Conservation (phyloP, 225 moss, liverwort and hornwort species). For the Antitrichia curtipendula region DNA sequence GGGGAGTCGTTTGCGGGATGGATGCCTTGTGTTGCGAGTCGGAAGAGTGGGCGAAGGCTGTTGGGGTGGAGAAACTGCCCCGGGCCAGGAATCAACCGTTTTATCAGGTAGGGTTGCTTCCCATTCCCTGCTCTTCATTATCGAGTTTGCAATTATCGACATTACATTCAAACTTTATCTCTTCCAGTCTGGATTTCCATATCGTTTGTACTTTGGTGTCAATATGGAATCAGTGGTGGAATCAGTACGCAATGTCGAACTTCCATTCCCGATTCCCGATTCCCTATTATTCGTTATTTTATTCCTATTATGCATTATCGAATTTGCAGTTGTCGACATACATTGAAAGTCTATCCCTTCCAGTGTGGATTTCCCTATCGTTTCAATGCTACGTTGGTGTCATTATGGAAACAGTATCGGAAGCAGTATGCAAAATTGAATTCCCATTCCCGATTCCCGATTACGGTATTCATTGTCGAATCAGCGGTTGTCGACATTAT, state of each 20-base stretch:
- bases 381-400: not conserved
- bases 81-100: constrained; percentile 80
- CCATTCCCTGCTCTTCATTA: not conserved
- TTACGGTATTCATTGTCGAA: not conserved
- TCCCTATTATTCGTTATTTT: not conserved
- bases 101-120: constrained; percentile 46
- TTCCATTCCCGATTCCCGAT: not conserved
- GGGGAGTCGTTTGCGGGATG: constrained; percentile 94
- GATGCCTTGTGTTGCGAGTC: constrained; percentile 82
- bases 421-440: not conserved
- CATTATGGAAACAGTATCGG: not conserved
- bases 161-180: too few species aligned
- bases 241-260: not conserved
- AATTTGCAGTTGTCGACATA: not conserved
- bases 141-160: not conserved
- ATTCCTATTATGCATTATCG: not conserved
- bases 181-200: not conserved
- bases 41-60: constrained; percentile 43
- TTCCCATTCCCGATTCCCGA: too few species aligned
- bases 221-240: not conserved
- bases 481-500: not conserved
- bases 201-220: not conserved
- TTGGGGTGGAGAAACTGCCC: constrained; percentile 48
- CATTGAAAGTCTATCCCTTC: not conserved
- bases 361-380: not conserved